These are phyloP conservation scores for Puccinia coronata DNA, from an alignment of 1,284 basidiomycete species.

Conservation along the genomic window DNA sequence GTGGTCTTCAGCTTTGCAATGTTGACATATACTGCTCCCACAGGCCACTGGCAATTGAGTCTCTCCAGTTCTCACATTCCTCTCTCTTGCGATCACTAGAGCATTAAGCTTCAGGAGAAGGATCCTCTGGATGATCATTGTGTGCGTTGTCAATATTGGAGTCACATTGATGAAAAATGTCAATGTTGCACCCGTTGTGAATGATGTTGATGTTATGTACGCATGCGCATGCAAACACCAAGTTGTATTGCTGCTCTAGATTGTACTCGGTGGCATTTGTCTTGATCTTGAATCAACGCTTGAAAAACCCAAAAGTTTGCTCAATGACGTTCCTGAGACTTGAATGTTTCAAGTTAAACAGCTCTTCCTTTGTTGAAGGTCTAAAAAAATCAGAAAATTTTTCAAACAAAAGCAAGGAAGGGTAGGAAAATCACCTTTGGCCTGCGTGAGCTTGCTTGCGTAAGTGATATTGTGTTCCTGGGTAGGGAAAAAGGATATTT, in stretches of 20 bases:
- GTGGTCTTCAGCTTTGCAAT: not conserved
- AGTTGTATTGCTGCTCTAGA: too few species aligned
- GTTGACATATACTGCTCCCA: not conserved
- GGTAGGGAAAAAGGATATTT: constrained; percentile 53
- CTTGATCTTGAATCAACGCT: too few species aligned
- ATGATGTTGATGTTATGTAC: constrained; percentile 9
- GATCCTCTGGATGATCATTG: not conserved
- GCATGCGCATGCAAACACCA: not conserved
- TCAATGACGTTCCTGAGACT: too few species aligned
- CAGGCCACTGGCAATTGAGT: not conserved
- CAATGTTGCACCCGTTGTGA: not conserved
- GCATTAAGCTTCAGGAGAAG: too few species aligned
- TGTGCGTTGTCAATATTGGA: not conserved
- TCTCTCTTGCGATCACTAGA: not conserved
- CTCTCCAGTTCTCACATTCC: not conserved
- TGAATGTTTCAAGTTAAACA: constrained; percentile 42
- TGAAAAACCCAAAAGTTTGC: too few species aligned
- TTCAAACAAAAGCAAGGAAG: not conserved
- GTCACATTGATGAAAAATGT: not conserved
- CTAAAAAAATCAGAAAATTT: not conserved
- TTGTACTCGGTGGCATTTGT: too few species aligned
- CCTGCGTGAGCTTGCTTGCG: constrained; percentile 49
- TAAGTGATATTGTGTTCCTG: constrained; percentile 53
- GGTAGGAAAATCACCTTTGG: not conserved
- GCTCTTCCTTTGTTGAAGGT: constrained; percentile 43